Conservation (phyloP, 192 early-diverging fungal species). For the Coemansia asiatica region DNA sequence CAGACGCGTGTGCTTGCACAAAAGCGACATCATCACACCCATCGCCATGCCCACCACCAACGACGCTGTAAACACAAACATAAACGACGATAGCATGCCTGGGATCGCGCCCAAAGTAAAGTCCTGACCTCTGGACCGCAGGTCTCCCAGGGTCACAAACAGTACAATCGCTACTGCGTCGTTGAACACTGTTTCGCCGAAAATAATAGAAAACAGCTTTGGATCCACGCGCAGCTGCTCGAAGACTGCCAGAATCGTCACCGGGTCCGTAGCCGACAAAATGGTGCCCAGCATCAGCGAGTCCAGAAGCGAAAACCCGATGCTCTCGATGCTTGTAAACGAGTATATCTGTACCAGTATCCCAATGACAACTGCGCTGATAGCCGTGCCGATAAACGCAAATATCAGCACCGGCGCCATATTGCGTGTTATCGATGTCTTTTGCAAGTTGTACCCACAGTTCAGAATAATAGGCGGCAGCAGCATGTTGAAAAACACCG, state of each 20-base stretch:
- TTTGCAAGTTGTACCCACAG: constrained; percentile 93
- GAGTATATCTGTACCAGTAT: constrained; percentile 70
- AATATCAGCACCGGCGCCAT: constrained; percentile 88
- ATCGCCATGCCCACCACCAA: constrained; percentile 79
- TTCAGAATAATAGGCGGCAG: constrained; percentile 97
- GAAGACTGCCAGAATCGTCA: constrained; percentile 94
- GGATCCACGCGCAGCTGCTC: constrained; percentile 92
- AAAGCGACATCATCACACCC: constrained; percentile 74
- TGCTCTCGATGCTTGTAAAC: constrained; percentile 66
- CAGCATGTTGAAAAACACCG: constrained; percentile 93
- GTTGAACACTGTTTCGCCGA: constrained; percentile 93
- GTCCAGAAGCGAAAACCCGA: constrained; percentile 80
- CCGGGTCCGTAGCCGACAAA: constrained; percentile 94
- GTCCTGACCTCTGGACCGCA: constrained; percentile 63
- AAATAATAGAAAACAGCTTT: constrained; percentile 92
- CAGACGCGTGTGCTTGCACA: constrained; percentile 86
- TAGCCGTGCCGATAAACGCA: constrained; percentile 90
- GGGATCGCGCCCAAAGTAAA: constrained; percentile 65
- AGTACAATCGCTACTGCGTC: constrained; percentile 99
- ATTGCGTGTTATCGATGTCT: constrained; percentile 83
- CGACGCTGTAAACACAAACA: constrained; percentile 81
- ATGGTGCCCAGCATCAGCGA: constrained; percentile 94
- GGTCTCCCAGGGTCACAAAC: constrained; percentile 78
- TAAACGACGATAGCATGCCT: constrained; percentile 68
- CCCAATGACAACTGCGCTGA: constrained; percentile 87